These are phyloP conservation scores for Aspergillus ochraceoroseus DNA, from an alignment of 2,329 filamentous ascomycete species.

Conservation along the genomic window DNA sequence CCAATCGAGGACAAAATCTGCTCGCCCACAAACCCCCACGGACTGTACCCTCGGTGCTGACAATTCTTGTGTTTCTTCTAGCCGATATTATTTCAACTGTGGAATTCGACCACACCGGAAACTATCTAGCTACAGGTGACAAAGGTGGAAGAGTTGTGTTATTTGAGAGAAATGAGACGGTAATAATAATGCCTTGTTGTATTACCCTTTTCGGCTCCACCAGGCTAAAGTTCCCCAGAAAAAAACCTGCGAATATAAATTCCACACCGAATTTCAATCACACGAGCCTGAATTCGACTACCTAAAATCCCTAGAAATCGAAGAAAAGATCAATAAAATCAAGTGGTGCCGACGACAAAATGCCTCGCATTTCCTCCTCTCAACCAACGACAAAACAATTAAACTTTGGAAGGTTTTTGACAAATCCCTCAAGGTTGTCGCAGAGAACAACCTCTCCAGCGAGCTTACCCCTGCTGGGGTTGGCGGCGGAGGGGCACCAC, in stretches of 20 bases:
- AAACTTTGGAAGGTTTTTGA: slow-evolving; percentile 99
- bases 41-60: too few relatives aligned
- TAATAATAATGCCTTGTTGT: too few relatives aligned
- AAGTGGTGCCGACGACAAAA: slow-evolving; percentile 99
- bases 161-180: slow-evolving; percentile 79
- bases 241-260: slow-evolving; percentile 99
- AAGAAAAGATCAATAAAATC: slow-evolving; percentile 99
- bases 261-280: slow-evolving; percentile 99
- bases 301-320: slow-evolving; percentile 96
- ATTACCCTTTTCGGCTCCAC: too few relatives aligned
- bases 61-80: too few relatives aligned
- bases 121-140: slow-evolving; percentile 51
- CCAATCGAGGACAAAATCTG: too few relatives aligned
- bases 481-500: slow-evolving; percentile 69
- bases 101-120: slow-evolving; percentile 51
- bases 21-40: too few relatives aligned
- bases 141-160: slow-evolving; percentile 51
- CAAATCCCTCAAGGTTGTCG: slow-evolving; percentile 97
- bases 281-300: slow-evolving; percentile 99
- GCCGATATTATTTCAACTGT: slow-evolving; percentile 52
- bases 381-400: slow-evolving; percentile 99
- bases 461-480: slow-evolving; percentile 75
- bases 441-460: slow-evolving; percentile 95
- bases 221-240: slow-evolving; percentile 62
- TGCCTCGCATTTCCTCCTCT: slow-evolving; percentile 94